These are phyloP conservation scores for Parascedosporium putredinis DNA, from an alignment of 2,329 filamentous ascomycete genomes.

Conservation along the genomic window DNA sequence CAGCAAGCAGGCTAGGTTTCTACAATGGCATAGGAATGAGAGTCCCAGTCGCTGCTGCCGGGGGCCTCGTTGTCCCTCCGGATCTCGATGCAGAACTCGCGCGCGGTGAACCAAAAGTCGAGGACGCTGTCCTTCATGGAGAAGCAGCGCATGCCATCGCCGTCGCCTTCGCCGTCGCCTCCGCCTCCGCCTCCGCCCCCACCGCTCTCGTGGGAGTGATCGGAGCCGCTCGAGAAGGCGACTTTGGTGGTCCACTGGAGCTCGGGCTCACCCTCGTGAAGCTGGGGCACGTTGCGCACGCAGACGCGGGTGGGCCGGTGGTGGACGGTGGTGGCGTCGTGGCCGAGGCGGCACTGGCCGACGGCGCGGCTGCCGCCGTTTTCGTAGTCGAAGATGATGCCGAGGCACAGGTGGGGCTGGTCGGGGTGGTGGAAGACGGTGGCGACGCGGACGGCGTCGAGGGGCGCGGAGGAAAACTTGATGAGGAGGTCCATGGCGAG, in stretches of 20 bases:
- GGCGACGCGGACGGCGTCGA: background rate
- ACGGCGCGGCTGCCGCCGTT: conserved; percentile 1
- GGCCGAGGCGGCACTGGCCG: background rate
- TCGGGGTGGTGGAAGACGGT: background rate
- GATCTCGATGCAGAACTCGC: background rate
- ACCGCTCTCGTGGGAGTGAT: background rate
- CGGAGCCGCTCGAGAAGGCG: background rate
- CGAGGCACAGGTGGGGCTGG: background rate
- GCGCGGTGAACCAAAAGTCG: background rate
- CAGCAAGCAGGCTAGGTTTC: too few relatives aligned
- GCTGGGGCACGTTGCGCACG: background rate
- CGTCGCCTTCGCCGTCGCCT: too few relatives aligned
- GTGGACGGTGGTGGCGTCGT: background rate
- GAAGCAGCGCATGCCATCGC: background rate
- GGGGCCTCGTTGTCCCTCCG: background rate
- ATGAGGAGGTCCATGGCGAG: conserved; percentile 1
- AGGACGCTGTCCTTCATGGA: background rate
- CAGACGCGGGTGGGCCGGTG: background rate
- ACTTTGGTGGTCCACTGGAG: background rate
- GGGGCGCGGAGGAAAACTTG: background rate
- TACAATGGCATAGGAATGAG: background rate
- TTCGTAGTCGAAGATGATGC: conserved; percentile 5
- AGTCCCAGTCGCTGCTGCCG: background rate
- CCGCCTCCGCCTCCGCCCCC: too few relatives aligned
- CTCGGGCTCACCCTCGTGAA: background rate